phyloP scores from a whole-genome alignment of 345 rosid species.

The Moricandia moricandioides region DNA sequence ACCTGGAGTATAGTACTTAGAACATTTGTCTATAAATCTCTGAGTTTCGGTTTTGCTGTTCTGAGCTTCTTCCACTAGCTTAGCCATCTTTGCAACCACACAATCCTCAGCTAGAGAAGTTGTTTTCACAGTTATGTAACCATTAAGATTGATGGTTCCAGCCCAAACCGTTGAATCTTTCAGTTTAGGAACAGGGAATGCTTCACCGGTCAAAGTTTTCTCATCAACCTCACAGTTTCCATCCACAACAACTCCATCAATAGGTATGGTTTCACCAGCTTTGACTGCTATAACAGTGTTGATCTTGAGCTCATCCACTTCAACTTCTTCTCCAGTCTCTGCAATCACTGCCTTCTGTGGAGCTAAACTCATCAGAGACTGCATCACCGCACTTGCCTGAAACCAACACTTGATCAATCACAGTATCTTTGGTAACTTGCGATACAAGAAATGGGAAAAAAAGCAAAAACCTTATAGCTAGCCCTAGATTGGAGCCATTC shows the following conservation, averaged over 20 bases:
- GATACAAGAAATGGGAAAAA: background rate
- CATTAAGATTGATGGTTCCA: slow-evolving; percentile 86
- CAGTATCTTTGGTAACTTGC: background rate
- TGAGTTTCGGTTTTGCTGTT: slow-evolving; percentile 72
- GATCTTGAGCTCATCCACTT: slow-evolving; percentile 65
- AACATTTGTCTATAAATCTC: slow-evolving; percentile 67
- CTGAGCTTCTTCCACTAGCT: slow-evolving; percentile 96
- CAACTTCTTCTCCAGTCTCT: slow-evolving; percentile 77
- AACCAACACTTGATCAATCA: background rate
- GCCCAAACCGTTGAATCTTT: slow-evolving; percentile 77
- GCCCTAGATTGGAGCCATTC: slow-evolving; percentile 93
- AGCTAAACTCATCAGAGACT: slow-evolving; percentile 70
- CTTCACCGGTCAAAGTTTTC: slow-evolving; percentile 83
- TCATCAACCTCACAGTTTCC: slow-evolving; percentile 92
- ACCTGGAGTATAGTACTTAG: slow-evolving; percentile 91
- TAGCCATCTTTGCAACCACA: slow-evolving; percentile 84
- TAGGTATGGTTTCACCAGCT: slow-evolving; percentile 81
- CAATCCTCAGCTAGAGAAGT: slow-evolving; percentile 82
- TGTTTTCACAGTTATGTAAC: slow-evolving; percentile 71
- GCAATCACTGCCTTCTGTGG: slow-evolving; percentile 82
- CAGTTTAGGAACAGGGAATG: slow-evolving; percentile 76
- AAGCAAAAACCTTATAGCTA: slow-evolving; percentile 66
- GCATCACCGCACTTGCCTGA: slow-evolving; percentile 89
- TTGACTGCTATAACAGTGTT: slow-evolving; percentile 72
- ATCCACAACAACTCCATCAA: slow-evolving; percentile 86